phyloP scores from a whole-genome alignment of 2,329 filamentous ascomycete genomes.

The Ophiostoma ulmi region DNA sequence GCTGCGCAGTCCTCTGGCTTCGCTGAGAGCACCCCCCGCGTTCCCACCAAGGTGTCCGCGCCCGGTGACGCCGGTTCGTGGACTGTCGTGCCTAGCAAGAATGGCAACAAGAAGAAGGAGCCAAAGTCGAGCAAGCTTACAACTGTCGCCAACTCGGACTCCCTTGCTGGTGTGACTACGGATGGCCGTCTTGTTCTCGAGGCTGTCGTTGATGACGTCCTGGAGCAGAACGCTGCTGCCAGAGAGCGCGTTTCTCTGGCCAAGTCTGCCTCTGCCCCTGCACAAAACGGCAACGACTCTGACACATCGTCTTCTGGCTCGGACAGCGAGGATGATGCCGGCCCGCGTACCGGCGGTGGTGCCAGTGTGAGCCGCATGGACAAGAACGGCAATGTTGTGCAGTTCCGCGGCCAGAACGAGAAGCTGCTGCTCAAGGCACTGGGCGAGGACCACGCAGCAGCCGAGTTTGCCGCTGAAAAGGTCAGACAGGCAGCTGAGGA shows the following conservation, averaged over 20 bases:
- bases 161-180: conserved; percentile 6
- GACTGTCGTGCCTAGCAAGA: conserved; percentile 19
- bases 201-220: conserved; percentile 14
- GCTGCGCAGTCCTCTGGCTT: background rate
- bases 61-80: conserved; percentile 22
- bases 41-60: background rate
- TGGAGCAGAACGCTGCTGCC: conserved; percentile 18
- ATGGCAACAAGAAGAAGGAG: conserved; percentile 15
- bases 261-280: background rate
- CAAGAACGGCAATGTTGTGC: conserved; percentile 38
- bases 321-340: conserved; percentile 22
- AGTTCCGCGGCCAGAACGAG: conserved; percentile 54
- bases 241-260: background rate
- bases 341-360: background rate
- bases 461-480: conserved; percentile 79
- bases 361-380: conserved; percentile 40
- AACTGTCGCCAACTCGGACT: background rate
- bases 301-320: conserved; percentile 25
- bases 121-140: conserved; percentile 3
- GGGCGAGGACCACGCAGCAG: conserved; percentile 70
- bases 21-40: background rate
- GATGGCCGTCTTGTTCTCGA: conserved; percentile 18
- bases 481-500: conserved; percentile 64
- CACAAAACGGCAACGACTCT: conserved; percentile 36
- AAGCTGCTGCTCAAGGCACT: conserved; percentile 78